These are phyloP conservation scores for Erysimum cheiri DNA, from an alignment of 441 rosid species.

Conservation along the genomic window DNA sequence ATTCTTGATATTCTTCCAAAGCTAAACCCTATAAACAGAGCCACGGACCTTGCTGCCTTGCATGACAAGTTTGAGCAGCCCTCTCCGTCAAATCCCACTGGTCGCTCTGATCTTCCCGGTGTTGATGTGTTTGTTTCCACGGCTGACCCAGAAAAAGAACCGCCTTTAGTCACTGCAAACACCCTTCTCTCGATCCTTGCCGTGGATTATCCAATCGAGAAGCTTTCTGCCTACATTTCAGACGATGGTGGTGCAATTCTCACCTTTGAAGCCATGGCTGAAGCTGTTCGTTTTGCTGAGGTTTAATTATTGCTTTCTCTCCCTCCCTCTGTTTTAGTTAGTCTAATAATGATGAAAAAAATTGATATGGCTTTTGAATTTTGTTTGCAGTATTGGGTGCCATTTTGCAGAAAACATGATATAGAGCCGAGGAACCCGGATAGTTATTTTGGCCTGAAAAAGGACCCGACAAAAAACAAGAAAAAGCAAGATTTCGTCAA, in stretches of 20 bases:
- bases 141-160: constrained; percentile 86
- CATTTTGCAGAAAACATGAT: constrained; percentile 89
- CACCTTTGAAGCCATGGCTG: constrained; percentile 95
- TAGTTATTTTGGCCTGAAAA: constrained; percentile 59
- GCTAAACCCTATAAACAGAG: constrained; percentile 79
- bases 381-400: constrained; percentile 74
- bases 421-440: constrained; percentile 92
- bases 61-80: constrained; percentile 76
- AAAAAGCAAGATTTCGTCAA: constrained; percentile 77
- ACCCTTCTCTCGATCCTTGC: constrained; percentile 81
- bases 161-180: constrained; percentile 84
- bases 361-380: constrained; percentile 11
- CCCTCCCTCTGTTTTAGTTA: neutral
- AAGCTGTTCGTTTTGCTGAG: constrained; percentile 79
- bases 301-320: constrained; percentile 35
- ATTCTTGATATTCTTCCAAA: constrained; percentile 77
- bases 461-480: constrained; percentile 76
- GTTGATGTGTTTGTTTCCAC: constrained; percentile 84
- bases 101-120: constrained; percentile 87
- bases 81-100: constrained; percentile 72
- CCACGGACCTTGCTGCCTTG: constrained; percentile 74
- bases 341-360: neutral
- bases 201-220: constrained; percentile 78
- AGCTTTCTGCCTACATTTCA: constrained; percentile 71
- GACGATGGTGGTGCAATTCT: constrained; percentile 93